Base-by-base conservation (phyloP, 1,139 yeast species). In the Pichia sp. region DNA sequence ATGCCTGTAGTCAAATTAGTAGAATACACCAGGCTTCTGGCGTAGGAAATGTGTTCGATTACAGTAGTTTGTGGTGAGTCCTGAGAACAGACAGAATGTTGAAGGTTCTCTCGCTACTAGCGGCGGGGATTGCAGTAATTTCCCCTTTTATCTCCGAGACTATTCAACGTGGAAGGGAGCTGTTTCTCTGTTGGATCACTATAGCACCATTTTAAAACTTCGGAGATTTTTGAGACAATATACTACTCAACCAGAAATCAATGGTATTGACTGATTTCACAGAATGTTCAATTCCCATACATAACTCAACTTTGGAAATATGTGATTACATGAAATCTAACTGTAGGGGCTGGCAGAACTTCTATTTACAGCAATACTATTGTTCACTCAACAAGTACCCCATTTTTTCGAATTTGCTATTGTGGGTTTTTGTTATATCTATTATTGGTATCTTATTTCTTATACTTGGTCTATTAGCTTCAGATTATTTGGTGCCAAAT, bases 401-500 rank as follows among this genome's bases (percentile, higher is more conserved):
- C 1, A 8, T 42, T 4, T 3, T 36, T 4, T 36, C 51, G 7
- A 41, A 45, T 36, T 10, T 42, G 4, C 8, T 38, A 7, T 24
- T 44, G 7, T 42, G 43, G 45, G 6, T 33, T 11, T n/a, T 35
- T 3, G 25, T 39, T 4, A n/a, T 35, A 3, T 7, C 35, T 15
- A 12, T 34, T 10, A 39, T 43, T 28, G 45, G 41, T 14, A 14
- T 47, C 23, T 31, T 47, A 22, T 41, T 39, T 20, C 15, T 42
- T 7, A n/a, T 38, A 4, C 68, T 85, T 43, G 94, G 94, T 0
- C 61, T 77, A 15, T 75, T 89, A 1, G 89, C 95, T 0, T 77
- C 85, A 8, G 84, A 80, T 53, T 84, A 71, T 54, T 63, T 86
- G 30, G 80, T 89, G 44, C 91, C 94, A 0, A 85, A 84, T 52